Evolutionary conservation across 1,284 basidiomycete genomes (phyloP).

Genomic region (Leccinum fuscescens): DNA sequence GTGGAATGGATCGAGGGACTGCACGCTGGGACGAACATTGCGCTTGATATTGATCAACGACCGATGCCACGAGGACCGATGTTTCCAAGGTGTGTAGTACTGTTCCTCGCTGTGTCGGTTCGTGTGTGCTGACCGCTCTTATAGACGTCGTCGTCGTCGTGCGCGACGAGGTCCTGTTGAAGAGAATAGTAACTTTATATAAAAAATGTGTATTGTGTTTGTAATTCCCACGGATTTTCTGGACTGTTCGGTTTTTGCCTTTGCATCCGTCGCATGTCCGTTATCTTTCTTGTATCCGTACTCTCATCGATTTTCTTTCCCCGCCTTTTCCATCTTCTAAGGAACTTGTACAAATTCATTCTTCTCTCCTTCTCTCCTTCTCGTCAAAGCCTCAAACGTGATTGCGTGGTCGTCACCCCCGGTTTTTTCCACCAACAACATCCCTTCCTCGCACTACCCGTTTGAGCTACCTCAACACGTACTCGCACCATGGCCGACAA

Average conservation of each 20-base stretch:
- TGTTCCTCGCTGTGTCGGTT: not conserved
- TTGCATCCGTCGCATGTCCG: constrained; percentile 32
- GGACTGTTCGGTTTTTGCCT: constrained; percentile 35
- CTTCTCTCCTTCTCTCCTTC: constrained; percentile 3
- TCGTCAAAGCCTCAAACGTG: constrained; percentile 21
- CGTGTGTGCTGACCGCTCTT: constrained; percentile 3
- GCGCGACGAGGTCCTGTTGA: constrained; percentile 15
- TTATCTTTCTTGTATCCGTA: constrained; percentile 35
- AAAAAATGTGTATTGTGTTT: not conserved
- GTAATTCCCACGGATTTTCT: constrained; percentile 32
- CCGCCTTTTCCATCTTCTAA: constrained; percentile 12
- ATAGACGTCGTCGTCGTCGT: constrained; percentile 42
- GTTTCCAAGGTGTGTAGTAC: constrained; percentile 63
- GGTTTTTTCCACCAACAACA: constrained; percentile 29
- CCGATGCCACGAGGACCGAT: constrained; percentile 85
- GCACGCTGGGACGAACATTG: constrained; percentile 91
- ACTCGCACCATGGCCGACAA: constrained; percentile 54
- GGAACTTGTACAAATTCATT: constrained; percentile 13
- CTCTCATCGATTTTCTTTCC: constrained; percentile 33
- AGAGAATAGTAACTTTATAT: not conserved
- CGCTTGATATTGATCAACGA: constrained; percentile 87
- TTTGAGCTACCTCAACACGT: constrained; percentile 15
- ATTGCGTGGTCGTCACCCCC: constrained; percentile 14
- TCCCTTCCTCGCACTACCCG: constrained; percentile 18
- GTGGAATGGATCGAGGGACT: constrained; percentile 97